phyloP scores from a whole-genome alignment of 805 yeast species.

The Priceomyces castillae region DNA sequence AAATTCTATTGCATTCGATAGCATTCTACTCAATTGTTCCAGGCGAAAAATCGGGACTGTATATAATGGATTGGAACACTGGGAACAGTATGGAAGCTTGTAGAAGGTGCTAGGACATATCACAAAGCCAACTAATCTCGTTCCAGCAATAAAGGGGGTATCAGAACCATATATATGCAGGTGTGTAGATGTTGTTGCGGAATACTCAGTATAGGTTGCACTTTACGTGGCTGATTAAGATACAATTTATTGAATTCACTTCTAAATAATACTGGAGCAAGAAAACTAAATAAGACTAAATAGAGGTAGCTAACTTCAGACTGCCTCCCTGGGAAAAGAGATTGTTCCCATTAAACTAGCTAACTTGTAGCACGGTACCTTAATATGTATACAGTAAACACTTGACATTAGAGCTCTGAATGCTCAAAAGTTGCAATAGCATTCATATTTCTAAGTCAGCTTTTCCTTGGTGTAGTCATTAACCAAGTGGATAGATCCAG shows the following conservation, averaged over 20 bases:
- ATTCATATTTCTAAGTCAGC: slow-evolving; percentile 6
- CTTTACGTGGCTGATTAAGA: not conserved
- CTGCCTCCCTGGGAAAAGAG: no score
- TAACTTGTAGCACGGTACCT: no score
- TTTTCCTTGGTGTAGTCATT: slow-evolving; percentile 38
- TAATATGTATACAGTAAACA: no score
- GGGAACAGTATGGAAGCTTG: slow-evolving; percentile 3
- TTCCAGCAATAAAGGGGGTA: not conserved
- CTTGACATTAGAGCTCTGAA: no score
- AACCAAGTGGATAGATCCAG: slow-evolving; percentile 29
- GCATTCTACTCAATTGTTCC: slow-evolving; percentile 6
- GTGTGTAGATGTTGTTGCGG: not conserved
- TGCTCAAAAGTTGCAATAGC: no score
- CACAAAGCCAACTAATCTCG: not conserved
- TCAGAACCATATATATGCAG: not conserved
- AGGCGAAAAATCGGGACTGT: not conserved
- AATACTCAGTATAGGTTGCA: not conserved
- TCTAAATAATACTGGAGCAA: not conserved
- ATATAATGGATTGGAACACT: not conserved
- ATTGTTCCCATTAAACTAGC: no score
- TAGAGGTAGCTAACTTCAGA: no score
- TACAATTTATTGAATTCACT: not conserved
- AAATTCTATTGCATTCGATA: slow-evolving; percentile 7
- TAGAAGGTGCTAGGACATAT: not conserved
- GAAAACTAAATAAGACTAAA: not conserved